Evolutionary conservation across 441 rosid genomes (phyloP).

Genomic region (Brassica hybrid): DNA sequence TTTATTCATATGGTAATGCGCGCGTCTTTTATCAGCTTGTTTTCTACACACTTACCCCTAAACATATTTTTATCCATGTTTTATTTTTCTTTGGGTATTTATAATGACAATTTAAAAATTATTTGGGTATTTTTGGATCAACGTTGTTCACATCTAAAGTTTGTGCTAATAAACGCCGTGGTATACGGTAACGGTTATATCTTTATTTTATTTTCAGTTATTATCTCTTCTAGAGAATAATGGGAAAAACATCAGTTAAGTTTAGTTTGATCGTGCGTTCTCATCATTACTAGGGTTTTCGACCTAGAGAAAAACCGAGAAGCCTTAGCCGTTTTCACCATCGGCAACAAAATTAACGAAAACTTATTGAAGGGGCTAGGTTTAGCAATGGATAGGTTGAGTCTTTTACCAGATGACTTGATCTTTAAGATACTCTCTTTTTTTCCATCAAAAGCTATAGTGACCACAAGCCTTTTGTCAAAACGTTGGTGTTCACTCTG

Average conservation of each 20-base stretch:
- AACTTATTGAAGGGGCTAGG: background rate
- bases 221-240: background rate
- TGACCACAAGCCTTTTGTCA: slow-evolving; percentile 32
- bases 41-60: too few species aligned
- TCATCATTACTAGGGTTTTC: background rate
- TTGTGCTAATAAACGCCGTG: background rate
- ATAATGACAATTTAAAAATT: background rate
- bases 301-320: background rate
- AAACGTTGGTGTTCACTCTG: slow-evolving; percentile 27
- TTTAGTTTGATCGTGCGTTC: background rate
- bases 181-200: background rate
- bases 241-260: background rate
- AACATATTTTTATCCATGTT: too few species aligned
- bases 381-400: slow-evolving; percentile 13
- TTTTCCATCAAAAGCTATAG: slow-evolving; percentile 1
- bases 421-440: slow-evolving; percentile 7
- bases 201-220: background rate
- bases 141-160: background rate
- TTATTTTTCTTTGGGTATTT: background rate
- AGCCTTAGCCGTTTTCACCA: background rate
- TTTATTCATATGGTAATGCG: too few species aligned
- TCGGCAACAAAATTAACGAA: background rate
- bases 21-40: too few species aligned
- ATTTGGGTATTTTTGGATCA: background rate
- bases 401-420: slow-evolving; percentile 13